These are phyloP conservation scores for Phytophthora citrophthora DNA, from an alignment of 352 stramenopile species.

Conservation along the genomic window DNA sequence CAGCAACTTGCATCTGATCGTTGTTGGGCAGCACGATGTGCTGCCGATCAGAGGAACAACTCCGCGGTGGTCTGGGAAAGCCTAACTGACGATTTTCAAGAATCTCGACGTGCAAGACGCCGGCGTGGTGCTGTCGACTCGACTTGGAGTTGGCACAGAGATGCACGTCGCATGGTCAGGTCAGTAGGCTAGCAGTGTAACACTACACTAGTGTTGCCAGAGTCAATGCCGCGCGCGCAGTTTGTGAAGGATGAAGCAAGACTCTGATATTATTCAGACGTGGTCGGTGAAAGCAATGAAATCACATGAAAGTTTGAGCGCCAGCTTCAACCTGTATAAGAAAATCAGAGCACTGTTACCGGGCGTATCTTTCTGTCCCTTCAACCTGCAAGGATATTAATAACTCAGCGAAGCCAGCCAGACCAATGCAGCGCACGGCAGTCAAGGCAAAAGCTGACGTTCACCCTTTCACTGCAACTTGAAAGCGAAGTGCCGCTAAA, in stretches of 20 bases:
- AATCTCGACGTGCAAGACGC: too few relatives aligned
- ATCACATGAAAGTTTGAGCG: neutral
- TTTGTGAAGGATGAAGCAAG: neutral
- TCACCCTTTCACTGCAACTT: neutral
- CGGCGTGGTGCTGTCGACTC: too few relatives aligned
- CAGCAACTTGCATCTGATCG: constrained; percentile 16
- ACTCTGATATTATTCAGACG: neutral
- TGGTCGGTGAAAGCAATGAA: neutral
- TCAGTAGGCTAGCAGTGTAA: too few relatives aligned
- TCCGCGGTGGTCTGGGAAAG: neutral
- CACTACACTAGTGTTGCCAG: neutral
- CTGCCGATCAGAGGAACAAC: constrained; percentile 7
- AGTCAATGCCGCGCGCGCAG: neutral
- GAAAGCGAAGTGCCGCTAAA: neutral
- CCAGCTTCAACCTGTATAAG: neutral
- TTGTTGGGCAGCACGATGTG: constrained; percentile 1
- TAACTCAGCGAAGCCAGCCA: neutral
- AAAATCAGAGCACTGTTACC: neutral
- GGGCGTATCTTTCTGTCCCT: constrained; percentile 3
- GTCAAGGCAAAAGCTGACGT: neutral
- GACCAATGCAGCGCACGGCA: too few relatives aligned
- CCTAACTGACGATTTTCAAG: too few relatives aligned
- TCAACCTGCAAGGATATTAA: neutral
- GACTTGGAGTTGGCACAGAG: too few relatives aligned
- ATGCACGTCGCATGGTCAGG: neutral